Evolutionary conservation across 2,329 filamentous ascomycete species (phyloP).

Genomic region (Exutisphaerella laricina): DNA sequence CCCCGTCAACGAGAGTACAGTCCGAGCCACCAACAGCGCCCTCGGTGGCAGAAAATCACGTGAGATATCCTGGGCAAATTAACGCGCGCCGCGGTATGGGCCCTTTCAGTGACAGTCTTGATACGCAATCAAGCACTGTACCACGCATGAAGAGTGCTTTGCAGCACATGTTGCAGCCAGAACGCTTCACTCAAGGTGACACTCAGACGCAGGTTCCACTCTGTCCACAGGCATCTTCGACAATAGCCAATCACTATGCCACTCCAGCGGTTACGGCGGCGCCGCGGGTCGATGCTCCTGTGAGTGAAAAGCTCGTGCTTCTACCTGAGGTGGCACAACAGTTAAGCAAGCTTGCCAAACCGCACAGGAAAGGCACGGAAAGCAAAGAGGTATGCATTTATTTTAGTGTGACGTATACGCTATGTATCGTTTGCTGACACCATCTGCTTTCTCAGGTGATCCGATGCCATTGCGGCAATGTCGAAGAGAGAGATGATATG

Average conservation of each 20-base stretch:
- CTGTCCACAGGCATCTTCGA: background rate
- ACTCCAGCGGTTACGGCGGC: background rate
- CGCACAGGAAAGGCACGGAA: constrained; percentile 15
- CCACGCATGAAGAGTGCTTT: constrained; percentile 25
- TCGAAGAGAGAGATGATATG: constrained; percentile 38
- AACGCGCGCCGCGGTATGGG: too few relatives aligned
- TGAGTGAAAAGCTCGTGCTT: constrained; percentile 9
- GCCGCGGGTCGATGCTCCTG: background rate
- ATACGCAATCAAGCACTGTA: constrained; percentile 22
- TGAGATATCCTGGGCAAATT: too few relatives aligned
- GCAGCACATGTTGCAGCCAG: constrained; percentile 26
- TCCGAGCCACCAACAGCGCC: constrained; percentile 1
- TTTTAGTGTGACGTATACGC: too few relatives aligned
- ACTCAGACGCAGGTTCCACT: constrained; percentile 25
- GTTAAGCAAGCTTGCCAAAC: constrained; percentile 7
- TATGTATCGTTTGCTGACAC: too few relatives aligned
- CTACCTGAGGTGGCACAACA: constrained; percentile 14
- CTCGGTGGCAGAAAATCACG: too few relatives aligned
- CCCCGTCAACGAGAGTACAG: constrained; percentile 8
- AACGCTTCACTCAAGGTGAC: constrained; percentile 30
- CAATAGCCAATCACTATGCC: background rate
- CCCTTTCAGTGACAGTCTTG: constrained; percentile 10
- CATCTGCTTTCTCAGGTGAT: too few relatives aligned
- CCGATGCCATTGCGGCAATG: constrained; percentile 40
- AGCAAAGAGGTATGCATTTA: too few relatives aligned